Base-by-base conservation (phyloP, 257 asterid species). In the Eustoma russellianum region DNA sequence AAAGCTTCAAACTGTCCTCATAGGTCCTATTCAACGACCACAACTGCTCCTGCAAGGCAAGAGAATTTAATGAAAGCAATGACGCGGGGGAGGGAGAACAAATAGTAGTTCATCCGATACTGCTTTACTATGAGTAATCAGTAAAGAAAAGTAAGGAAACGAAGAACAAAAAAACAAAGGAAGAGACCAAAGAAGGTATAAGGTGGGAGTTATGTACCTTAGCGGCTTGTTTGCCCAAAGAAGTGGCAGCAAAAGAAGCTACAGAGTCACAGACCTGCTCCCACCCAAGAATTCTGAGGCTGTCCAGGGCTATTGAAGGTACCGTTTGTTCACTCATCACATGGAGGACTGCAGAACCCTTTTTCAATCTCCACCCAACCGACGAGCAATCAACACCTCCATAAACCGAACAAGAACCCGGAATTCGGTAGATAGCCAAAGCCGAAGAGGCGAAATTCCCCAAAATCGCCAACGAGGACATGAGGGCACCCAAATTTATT, bases 251-350 rank as follows among this genome's bases (percentile, higher is more conserved):
- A 59, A 82, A 91, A 55, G 95, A 74, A 64, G 97, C 86, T 43
- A 91, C 94, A 62, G 83, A 73, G 55, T 91, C 90, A 45, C 90
- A 87, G 63, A 91, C 68, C 66, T 83, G 76, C 53, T 82, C 95
- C 98, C 98, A 91, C 56, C 87, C 94, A 56, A 91, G 73, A 48
- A 82, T 81, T 60, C 81, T 72, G 67, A 91, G 98, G 70, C 98
- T 91, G 59, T 91, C 96, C 13, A 78, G 64, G 53, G 77, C 67
- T 12, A 80, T 78, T 11, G 60, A 47, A 16, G 15, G 40, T 18
- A 38, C 43, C 43, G 43, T 38, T 38, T 38, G 43, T 38, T 38
- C 43, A 38, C 43, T 38, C 43, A 10, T 11, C 43, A 8, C 43
- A 38, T 5, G 43, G 12, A 38, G 9, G 43, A 38, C 43, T 38